These are phyloP conservation scores for Entoloma clypeatum DNA, from an alignment of 1,284 basidiomycete genomes.

Conservation along the genomic window DNA sequence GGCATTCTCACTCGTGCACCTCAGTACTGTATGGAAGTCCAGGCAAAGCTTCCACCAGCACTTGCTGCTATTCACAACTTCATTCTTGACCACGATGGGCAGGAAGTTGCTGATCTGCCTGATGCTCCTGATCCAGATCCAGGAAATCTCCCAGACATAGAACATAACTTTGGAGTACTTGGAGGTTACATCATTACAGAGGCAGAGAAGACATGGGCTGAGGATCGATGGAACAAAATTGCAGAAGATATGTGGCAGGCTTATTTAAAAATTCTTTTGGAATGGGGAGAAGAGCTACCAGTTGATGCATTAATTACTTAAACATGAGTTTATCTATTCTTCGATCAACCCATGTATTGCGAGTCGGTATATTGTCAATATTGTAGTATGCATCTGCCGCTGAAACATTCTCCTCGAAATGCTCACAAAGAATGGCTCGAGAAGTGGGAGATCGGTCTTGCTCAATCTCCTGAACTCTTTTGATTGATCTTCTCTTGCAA, in stretches of 20 bases:
- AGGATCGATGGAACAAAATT: constrained; percentile 9
- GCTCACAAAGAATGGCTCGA: too few relatives aligned
- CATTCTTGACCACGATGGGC: constrained; percentile 14
- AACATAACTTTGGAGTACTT: constrained; percentile 6
- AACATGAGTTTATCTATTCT: too few relatives aligned
- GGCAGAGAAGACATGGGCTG: constrained; percentile 1
- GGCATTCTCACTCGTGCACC: constrained; percentile 20
- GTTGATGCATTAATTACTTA: too few relatives aligned
- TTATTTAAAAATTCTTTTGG: constrained; percentile 5
- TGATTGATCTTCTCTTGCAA: not conserved
- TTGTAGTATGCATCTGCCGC: too few relatives aligned
- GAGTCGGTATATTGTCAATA: too few relatives aligned
- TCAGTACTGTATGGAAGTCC: constrained; percentile 22
- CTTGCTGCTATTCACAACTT: constrained; percentile 18
- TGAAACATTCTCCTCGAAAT: too few relatives aligned
- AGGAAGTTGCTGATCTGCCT: constrained; percentile 11
- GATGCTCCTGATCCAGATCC: too few relatives aligned
- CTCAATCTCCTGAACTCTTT: too few relatives aligned
- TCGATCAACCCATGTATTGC: too few relatives aligned
- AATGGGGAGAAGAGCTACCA: not conserved
- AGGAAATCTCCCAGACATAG: too few relatives aligned
- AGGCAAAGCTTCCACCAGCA: constrained; percentile 25
- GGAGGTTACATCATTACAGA: not conserved
- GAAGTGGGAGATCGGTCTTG: too few relatives aligned
- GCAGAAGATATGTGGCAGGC: constrained; percentile 14